A percentile compares a stretch with the other conserved stretches of the same genome.
Evolutionary conservation across 352 stramenopile genomes (phyloP).

Genomic region (Globisporangium splendens): DNA sequence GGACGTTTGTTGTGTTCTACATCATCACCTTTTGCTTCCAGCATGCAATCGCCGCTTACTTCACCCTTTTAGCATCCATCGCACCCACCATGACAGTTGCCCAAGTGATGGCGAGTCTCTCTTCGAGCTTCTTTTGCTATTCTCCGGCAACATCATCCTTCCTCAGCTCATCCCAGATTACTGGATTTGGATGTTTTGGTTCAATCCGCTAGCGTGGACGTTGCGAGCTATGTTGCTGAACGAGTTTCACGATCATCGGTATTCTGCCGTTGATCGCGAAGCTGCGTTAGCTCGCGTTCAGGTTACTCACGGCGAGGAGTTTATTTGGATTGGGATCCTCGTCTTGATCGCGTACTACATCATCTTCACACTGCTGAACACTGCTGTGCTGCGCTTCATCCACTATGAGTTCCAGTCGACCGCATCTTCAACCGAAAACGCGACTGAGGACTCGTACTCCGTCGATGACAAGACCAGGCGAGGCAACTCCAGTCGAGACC

Average conservation of each 20-base stretch:
- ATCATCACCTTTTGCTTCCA: slow-evolving; percentile 66
- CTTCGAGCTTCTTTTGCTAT: slow-evolving; percentile 40
- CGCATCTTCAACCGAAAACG: neutral
- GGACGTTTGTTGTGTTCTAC: slow-evolving; percentile 58
- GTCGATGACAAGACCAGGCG: slow-evolving; percentile 6
- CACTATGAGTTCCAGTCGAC: slow-evolving; percentile 25
- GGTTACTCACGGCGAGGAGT: slow-evolving; percentile 17
- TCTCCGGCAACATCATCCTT: slow-evolving; percentile 45
- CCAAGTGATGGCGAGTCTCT: slow-evolving; percentile 24
- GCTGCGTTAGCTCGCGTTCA: slow-evolving; percentile 11
- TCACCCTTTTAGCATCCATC: slow-evolving; percentile 30
- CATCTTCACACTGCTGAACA: slow-evolving; percentile 38
- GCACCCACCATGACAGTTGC: slow-evolving; percentile 31
- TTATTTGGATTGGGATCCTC: slow-evolving; percentile 33
- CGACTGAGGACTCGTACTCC: slow-evolving; percentile 1
- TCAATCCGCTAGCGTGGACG: slow-evolving; percentile 39
- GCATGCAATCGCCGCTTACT: slow-evolving; percentile 34
- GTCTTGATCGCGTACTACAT: slow-evolving; percentile 38
- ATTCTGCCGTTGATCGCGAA: slow-evolving; percentile 7
- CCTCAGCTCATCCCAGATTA: slow-evolving; percentile 35
- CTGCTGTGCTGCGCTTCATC: slow-evolving; percentile 32
- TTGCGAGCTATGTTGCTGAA: slow-evolving; percentile 27
- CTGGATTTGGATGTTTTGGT: slow-evolving; percentile 49
- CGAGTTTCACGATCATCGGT: slow-evolving; percentile 23
- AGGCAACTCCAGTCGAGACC: neutral